Base-by-base conservation (phyloP, 2,329 filamentous ascomycete genomes). In the Cordyceps farinosa region DNA sequence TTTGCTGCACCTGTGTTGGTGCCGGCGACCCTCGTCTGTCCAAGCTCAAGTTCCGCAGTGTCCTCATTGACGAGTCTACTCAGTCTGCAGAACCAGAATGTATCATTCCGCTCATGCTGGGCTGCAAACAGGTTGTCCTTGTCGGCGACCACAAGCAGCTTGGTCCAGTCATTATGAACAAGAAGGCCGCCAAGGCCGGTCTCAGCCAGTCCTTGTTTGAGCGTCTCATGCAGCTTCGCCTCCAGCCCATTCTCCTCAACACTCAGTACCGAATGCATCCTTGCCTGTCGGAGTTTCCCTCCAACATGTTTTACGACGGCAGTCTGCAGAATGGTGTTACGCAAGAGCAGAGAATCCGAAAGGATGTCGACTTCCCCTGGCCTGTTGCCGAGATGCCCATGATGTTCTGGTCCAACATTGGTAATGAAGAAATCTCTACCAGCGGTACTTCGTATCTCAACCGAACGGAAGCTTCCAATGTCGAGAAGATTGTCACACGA, bases 351-450 rank as follows among this genome's bases (percentile, higher is more conserved):
- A 89, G 95, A 65, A 84, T 98, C 67, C 89, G 94, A 66, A 90
- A 90, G 68, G 94, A 99, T 70, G 92, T 99, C 34, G 95, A 99
- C 76, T 99, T 99, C 75, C 95, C 95, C 13, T 99, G 95, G 95
- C 95, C 95, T 3, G 91, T 97, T 36, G 86, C 83, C 27, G 94
- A 98, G 74, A 92, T 88, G 69, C 95, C 95, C 3, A 99, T 99
- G 95, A 98, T 98, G 95, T 99, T 99, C 80, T 99, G 95, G 95
- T 96, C 92, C 32, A 99, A 99, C 74, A 81, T 97, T 62, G 95
- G 95, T 65, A 96, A 96, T 65, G 95, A 99, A 76, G 95, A 99
- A 76, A 99, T 99, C 57, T 97, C 94, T 7, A 95, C 95, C 1
- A 97, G 93, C 32, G 95, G 95, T 72, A 99, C 95, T 2, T 98